Percentiles rank a stretch among this genome's conserved stretches.
These are phyloP conservation scores for Gossypium longicalyx DNA, from an alignment of 345 rosid genomes.

Conservation along the genomic window DNA sequence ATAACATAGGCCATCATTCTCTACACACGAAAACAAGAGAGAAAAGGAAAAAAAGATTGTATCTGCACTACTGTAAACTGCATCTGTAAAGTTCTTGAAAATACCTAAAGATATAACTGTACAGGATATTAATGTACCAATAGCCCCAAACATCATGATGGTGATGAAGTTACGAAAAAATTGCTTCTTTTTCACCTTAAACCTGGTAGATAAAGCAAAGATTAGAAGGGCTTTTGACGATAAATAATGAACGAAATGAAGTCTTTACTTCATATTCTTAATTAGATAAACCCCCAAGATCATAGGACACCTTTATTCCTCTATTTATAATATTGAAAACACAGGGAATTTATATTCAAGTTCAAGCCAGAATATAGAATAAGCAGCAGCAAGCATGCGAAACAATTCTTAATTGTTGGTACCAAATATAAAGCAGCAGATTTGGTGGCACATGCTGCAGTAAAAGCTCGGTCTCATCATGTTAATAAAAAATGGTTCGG, in stretches of 20 bases:
- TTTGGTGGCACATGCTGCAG: neutral
- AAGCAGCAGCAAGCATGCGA: neutral
- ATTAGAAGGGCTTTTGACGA: neutral
- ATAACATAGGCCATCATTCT: neutral
- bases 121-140: conserved; percentile 86
- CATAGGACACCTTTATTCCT: neutral
- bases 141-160: conserved; percentile 80
- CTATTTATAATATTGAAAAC: neutral
- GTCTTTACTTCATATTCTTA: neutral
- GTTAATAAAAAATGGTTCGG: neutral
- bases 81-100: neutral
- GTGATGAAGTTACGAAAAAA: conserved; percentile 94
- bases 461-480: neutral
- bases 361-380: neutral
- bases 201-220: conserved; percentile 41
- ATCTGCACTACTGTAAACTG: conserved; percentile 7
- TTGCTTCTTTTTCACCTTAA: conserved; percentile 97
- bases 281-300: neutral
- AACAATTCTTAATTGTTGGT: too few relatives aligned
- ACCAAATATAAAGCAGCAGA: neutral
- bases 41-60: neutral
- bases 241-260: neutral
- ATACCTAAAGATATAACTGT: conserved; percentile 69
- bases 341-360: neutral
- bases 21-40: neutral